Base-by-base conservation (phyloP, 345 rosid species). In the Eucalyptus polyanthemos region DNA sequence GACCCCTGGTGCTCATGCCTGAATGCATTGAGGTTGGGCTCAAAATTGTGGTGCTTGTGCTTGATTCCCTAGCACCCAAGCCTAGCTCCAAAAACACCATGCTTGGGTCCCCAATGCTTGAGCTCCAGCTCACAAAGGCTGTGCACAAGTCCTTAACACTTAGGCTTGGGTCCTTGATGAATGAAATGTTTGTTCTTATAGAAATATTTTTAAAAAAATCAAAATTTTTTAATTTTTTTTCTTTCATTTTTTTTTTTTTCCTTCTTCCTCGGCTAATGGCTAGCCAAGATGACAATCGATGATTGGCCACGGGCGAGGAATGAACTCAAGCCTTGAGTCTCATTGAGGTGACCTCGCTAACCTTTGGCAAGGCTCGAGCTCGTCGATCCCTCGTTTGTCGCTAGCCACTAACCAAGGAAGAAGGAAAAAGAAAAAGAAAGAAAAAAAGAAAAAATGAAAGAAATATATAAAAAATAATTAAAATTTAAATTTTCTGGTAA, bases 251-350 rank as follows among this genome's bases (percentile, higher is more conserved):
- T 56, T 56, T 24, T 3, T 21, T 56, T 56, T 56, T 24, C 29
- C 6, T 56, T 56, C 62, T 56, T 24, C 13, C 13, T 56, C 6
- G 13, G 1, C 62, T 56, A 22, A 56, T 56, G 62, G 29, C 62
- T 1, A 56, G 14, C 62, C 3, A 56, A 1, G 12, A 56, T 22
- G 29, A 56, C 0, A 0, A 0, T 56, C 0, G 3, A 56, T 10
- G 62, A 56, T 56, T 24, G 62, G 62, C 29, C 62, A 56, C 1
- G 1, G 29, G 27, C 6, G 1, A 56, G 62, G 62, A 1, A 56
- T 24, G 29, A 56, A 1, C 62, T 56, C 62, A 56, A 56, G 62
- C 62, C 62, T 56, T 19, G 58, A 53, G 24, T 53, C 58, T 53
- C 58, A 53, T 19, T 9, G 24, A 53, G 58, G 58, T 53, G 58